Conservation (phyloP, 768 basidiomycete species). For the Lentinula detonsa region DNA sequence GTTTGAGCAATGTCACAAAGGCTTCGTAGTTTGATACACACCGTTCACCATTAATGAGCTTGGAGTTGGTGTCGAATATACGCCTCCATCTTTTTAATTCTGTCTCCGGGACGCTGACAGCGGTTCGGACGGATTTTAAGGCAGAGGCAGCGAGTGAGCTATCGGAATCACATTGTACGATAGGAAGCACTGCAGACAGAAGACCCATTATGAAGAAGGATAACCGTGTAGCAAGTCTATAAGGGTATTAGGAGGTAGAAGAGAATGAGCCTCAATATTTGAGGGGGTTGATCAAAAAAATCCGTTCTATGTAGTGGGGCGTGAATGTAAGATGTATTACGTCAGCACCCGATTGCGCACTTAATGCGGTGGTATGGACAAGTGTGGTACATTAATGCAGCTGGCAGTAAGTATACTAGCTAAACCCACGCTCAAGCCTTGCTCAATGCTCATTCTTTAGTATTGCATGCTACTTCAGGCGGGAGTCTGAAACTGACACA, state of each 20-base stretch:
- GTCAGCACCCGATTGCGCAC: background rate
- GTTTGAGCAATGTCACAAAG: background rate
- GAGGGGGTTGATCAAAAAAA: background rate
- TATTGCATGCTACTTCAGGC: conserved; percentile 28
- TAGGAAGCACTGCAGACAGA: conserved; percentile 38
- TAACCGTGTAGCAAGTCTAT: conserved; percentile 18
- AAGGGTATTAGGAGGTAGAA: conserved; percentile 26
- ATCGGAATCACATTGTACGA: conserved; percentile 51
- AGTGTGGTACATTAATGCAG: background rate
- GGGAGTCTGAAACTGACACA: conserved; percentile 86
- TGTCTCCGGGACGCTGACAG: conserved; percentile 66
- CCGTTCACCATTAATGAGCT: conserved; percentile 67
- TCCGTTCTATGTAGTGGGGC: background rate
- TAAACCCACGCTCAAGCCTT: background rate
- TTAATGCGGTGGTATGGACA: conserved; percentile 22
- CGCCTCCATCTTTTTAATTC: conserved; percentile 88
- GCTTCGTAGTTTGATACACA: background rate
- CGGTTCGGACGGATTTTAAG: conserved; percentile 60
- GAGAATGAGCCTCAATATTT: conserved; percentile 14
- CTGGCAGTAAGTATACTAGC: background rate
- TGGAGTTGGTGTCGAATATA: conserved; percentile 81
- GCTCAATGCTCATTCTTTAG: background rate
- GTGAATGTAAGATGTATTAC: background rate
- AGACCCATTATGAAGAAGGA: conserved; percentile 24
- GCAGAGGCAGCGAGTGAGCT: conserved; percentile 47